Evolutionary conservation across 2,329 filamentous ascomycete species (phyloP), one percentile per base, ranked within the genome.

Genomic region (Penicillium janthinellum): DNA sequence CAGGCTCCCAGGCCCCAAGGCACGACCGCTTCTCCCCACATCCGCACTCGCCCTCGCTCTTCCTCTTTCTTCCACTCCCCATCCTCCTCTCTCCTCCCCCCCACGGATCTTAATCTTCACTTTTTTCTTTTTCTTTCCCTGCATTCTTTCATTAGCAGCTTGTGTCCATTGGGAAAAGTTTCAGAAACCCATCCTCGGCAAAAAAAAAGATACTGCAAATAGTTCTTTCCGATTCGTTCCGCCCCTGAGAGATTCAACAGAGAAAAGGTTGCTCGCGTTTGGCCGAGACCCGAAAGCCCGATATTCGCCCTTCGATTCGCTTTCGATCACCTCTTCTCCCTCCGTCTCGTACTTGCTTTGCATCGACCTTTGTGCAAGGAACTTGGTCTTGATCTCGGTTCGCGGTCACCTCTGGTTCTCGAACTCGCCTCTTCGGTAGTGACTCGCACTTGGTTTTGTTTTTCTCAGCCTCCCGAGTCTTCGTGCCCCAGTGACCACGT

Each of bases 131-230:
- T 69, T 67, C 64, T 64, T 63, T 63, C 57, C 48, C 64, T 63
- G 65, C 66, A 69, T 68, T 70, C 69, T 65, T 70, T 70, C 66
- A 61, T 73, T 73, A 68, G 62, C 64, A 68, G 64, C 62, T 64
- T 61, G 62, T 59, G 59, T 66, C 62, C 57, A 59, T 66, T 62
- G 56, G 66, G 66, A 65, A 61, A 61, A 22, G 42, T 56, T 59
- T 62, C 59, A 64, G 66, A 68, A 63, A 58, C 60, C 54, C 42
- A 44, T 53, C 52, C 22, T 52, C 58, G 58, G 62, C 65, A 67
- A 63, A 58, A 48, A 20, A 63, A 20, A 63, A 57, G 51, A 54
- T 53, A 50, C 53, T 65, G 65, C 65, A 69, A 67, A 68, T 69
- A 66, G 56, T 58, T 58, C 35, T 47, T 58, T 58, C 44, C 59